Evolutionary conservation across 768 basidiomycete species (phyloP).

Genomic region (Royoungia palumana): DNA sequence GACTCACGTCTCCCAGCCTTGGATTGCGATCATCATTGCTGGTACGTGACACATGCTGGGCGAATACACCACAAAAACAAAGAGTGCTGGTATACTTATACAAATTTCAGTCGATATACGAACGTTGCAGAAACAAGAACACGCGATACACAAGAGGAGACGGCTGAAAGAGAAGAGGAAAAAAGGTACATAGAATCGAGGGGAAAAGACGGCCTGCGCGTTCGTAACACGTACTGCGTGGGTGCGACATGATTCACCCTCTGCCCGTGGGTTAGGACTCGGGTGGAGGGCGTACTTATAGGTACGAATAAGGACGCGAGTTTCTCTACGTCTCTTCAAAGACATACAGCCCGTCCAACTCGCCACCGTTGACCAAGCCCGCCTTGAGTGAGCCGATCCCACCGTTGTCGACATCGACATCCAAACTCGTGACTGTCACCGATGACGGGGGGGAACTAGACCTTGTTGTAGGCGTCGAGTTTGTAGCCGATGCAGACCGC

Average conservation of each 20-base stretch:
- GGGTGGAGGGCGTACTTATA: slow-evolving; percentile 4
- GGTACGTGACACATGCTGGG: no score
- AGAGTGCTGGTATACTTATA: slow-evolving; percentile 17
- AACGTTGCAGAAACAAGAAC: neutral
- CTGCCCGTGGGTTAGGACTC: slow-evolving; percentile 2
- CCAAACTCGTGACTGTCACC: slow-evolving; percentile 17
- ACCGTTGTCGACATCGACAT: slow-evolving; percentile 12
- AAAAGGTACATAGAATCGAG: slow-evolving; percentile 8
- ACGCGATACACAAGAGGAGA: no score
- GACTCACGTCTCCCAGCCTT: no score
- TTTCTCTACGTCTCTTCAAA: slow-evolving; percentile 22
- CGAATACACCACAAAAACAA: neutral
- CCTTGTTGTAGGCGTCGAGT: slow-evolving; percentile 5
- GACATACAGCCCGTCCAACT: slow-evolving; percentile 31
- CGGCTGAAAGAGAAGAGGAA: neutral
- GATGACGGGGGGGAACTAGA: slow-evolving; percentile 23
- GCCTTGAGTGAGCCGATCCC: slow-evolving; percentile 22
- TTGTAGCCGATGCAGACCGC: no score
- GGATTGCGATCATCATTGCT: no score
- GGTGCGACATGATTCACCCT: neutral
- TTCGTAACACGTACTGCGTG: neutral
- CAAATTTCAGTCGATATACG: slow-evolving; percentile 14
- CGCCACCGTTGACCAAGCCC: slow-evolving; percentile 29
- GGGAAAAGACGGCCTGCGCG: neutral
- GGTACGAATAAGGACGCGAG: neutral